Base-by-base conservation (phyloP, 2,329 filamentous ascomycete genomes). In the Lomentospora prolificans region DNA sequence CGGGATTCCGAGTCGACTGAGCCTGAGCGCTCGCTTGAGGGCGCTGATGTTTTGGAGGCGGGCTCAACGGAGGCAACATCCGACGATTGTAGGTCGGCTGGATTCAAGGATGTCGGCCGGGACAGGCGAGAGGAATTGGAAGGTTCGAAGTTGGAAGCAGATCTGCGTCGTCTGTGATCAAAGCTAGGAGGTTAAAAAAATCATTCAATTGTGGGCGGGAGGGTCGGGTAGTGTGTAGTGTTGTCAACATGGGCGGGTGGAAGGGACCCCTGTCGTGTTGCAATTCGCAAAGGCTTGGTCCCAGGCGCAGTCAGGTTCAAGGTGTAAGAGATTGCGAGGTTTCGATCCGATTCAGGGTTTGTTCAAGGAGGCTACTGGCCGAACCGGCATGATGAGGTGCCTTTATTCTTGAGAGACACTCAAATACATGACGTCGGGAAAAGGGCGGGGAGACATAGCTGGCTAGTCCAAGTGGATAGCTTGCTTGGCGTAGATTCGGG, bases 11-110 rank as follows among this genome's bases (percentile, higher is more conserved):
- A 65, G 36, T 66, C 67, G 31, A 69, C 67, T 57, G 64, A 61
- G 59, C 67, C 62, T 17, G 64, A 62, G 55, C 63, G 55, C 14
- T 56, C 57, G 19, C 69, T 65, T 50, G 71, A 69, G 28, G 70
- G 69, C 6, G 72, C 68, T 8, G 72, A 65, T 59, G 77, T 71
- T 62, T 68, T 65, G 39, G 64, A 62, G 53, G 64, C 58, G 50
- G 58, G 52, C 51, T 64, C 60, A 53, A 60, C 22, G 46, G 54
- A 56, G 19, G 53, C 48, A 44, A 41, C 30, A 12, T 55, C 39
- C 39, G 53, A 52, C 19, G 24, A 25, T 14, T 48, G 44, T 22
- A 12, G 51, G 25, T 54, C 52, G 36, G 52, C 7, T 27, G 19
- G 52, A 19, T 33, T 27, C 22, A 44, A 9, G 8, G 52, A 54